Evolutionary conservation across 495 filamentous ascomycete genomes (phyloP), one percentile per base, ranked within the genome.

Genomic region (Xylaria intraflava): DNA sequence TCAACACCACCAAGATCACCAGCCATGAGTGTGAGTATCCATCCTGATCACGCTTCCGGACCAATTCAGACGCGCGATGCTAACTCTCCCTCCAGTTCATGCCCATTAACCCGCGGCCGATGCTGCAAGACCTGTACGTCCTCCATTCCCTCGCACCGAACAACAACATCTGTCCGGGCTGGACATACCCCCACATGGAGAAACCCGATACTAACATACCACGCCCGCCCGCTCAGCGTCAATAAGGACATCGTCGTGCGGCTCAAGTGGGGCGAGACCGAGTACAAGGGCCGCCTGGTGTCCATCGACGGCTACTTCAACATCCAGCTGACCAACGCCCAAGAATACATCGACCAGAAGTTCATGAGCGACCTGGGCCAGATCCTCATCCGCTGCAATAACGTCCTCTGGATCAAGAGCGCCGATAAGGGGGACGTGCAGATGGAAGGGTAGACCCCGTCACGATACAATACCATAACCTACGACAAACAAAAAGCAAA

Each of bases 221-320:
- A 43, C 27, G 7, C 23, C n/a, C n/a, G n/a, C n/a, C n/a, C 20
- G 14, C 23, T 9, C 64, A 91, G 87, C 50, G 86, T 98, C 76
- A 87, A 94, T 75, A 83, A 90, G 68, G 83, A 90, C 66, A 81
- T 98, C 65, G 76, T 92, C 49, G 85, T 98, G 39, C 88, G 90
- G 60, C 82, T 98, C 26, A 98, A 98, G 78, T 98, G 93, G 93
- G 90, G 89, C 60, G 84, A 95, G 66, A 93, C 89, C 29, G 94
- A 97, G 72, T 98, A 97, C 80, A 89, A 88, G 67, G 93, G 93
- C 59, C 81, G 79, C 40, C 81, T 98, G 49, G 88, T 97, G 60
- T 72, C 71, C 72, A 87, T 95, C 59, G 93, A 98, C 75, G 90
- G 86, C 62, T 98, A 97, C 80, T 96, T 98, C 91, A 98, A 98